Evolutionary conservation across 805 yeast species (phyloP).

Genomic region (Sugiyamaella smithiae): DNA sequence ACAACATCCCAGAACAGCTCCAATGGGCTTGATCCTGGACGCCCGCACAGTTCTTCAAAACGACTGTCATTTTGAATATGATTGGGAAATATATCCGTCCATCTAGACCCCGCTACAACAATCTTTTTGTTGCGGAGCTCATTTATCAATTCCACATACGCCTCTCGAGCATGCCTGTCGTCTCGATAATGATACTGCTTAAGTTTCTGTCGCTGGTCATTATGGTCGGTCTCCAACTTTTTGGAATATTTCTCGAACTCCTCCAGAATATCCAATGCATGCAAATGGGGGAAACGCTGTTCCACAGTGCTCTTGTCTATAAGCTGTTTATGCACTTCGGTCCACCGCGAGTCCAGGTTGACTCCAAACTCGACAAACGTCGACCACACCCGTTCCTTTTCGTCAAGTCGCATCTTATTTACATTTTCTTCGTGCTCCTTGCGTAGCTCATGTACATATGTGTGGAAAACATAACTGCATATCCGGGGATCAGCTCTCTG

Average conservation of each 20-base stretch:
- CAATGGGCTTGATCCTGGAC: slow-evolving; percentile 72
- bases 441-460: slow-evolving; percentile 44
- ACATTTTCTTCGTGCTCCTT: slow-evolving; percentile 29
- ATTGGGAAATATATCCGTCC: slow-evolving; percentile 52
- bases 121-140: slow-evolving; percentile 34
- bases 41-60: slow-evolving; percentile 63
- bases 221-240: slow-evolving; percentile 32
- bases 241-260: slow-evolving; percentile 45
- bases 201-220: slow-evolving; percentile 26
- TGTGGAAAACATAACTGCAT: slow-evolving; percentile 52
- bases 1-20: slow-evolving; percentile 75
- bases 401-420: slow-evolving; percentile 23
- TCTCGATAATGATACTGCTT: slow-evolving; percentile 45
- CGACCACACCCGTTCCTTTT: slow-evolving; percentile 20
- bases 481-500: slow-evolving; percentile 50
- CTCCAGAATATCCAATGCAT: slow-evolving; percentile 57
- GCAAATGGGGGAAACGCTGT: slow-evolving; percentile 41
- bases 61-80: slow-evolving; percentile 52
- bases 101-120: slow-evolving; percentile 52
- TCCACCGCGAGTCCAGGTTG: slow-evolving; percentile 39
- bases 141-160: slow-evolving; percentile 48
- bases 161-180: slow-evolving; percentile 67
- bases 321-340: slow-evolving; percentile 32
- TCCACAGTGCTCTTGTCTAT: slow-evolving; percentile 1
- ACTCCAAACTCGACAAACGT: slow-evolving; percentile 18